Evolutionary conservation across 2,329 filamentous ascomycete genomes (phyloP), one percentile per base, ranked within the genome.

Genomic region (Pseudocercospora musae): DNA sequence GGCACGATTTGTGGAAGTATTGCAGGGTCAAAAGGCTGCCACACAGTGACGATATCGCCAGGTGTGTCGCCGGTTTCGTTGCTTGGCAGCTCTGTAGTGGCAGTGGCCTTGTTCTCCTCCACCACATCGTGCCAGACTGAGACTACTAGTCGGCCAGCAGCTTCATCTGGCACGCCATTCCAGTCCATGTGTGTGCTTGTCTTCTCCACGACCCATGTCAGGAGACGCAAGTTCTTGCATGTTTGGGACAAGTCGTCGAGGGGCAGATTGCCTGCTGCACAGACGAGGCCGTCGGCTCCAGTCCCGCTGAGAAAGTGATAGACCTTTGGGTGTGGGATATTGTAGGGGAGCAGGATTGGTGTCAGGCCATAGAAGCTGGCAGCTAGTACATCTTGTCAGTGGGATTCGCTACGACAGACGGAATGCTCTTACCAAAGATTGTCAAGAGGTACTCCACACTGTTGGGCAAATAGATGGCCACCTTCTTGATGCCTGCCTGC

Each of bases 151-250:
- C 84, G 87, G 61, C 89, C 85, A 15, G 89, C 89, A 60, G 89
- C 88, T 57, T 90, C 89, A 72, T 89, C 85, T 10, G 93, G 92
- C 1, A 93, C 86, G 73, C 94, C 91, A 70, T 91, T 93, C 93
- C 94, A 99, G 77, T 96, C 93, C 84, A 99, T 89, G 74, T 98
- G 94, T 69, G 87, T 86, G 79, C 88, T 97, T 46, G 92, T 92
- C 72, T 92, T 86, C 71, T 97, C 94, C 4, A 96, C 92, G 11
- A 97, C 93, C 91, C 93, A 98, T 69, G 97, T 85, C 31, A 96
- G 83, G 69, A 92, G 87, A 64, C 87, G 88, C 50, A 99, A 82
- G 40, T 84, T 83, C 4, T 88, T 83, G 71, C 90, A 92, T 58
- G 81, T 83, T 70, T 88, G 85, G 57, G 87, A 84, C 11, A 96